Conservation (phyloP, 345 rosid genomes). For the Pistacia vera region DNA sequence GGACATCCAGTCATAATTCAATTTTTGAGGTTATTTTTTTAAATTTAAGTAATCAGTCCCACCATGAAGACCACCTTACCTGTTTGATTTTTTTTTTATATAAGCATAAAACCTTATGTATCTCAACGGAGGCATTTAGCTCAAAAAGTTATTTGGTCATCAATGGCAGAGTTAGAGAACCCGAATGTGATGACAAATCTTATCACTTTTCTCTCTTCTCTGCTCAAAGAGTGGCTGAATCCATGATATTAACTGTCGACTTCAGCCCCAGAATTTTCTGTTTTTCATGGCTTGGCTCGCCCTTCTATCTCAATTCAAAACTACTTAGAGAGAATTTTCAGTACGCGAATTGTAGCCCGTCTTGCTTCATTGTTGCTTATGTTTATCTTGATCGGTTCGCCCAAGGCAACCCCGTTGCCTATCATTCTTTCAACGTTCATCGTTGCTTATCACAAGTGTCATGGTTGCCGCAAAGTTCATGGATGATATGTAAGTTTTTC, state of each 20-base stretch:
- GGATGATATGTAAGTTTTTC: conserved; percentile 79
- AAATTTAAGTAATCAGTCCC: conserved; percentile 20
- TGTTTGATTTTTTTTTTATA: conserved; percentile 22
- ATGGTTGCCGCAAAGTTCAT: conserved; percentile 88
- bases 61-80: conserved; percentile 41
- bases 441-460: conserved; percentile 89
- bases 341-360: conserved; percentile 90
- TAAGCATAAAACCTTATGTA: conserved; percentile 12
- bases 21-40: conserved; percentile 5
- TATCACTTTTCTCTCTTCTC: conserved; percentile 70
- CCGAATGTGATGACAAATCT: conserved; percentile 63
- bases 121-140: conserved; percentile 12
- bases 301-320: conserved; percentile 76
- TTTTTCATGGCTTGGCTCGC: conserved; percentile 74
- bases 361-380: conserved; percentile 83
- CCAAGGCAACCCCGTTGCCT: conserved; percentile 72
- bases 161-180: conserved; percentile 73
- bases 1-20: conserved; percentile 29
- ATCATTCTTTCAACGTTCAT: conserved; percentile 84
- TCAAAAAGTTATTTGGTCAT: conserved; percentile 2
- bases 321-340: conserved; percentile 79
- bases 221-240: conserved; percentile 72
- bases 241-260: conserved; percentile 47
- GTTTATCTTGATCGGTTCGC: conserved; percentile 86
- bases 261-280: conserved; percentile 57